Conservation (phyloP, 768 basidiomycete species). For the Russula abietina region DNA sequence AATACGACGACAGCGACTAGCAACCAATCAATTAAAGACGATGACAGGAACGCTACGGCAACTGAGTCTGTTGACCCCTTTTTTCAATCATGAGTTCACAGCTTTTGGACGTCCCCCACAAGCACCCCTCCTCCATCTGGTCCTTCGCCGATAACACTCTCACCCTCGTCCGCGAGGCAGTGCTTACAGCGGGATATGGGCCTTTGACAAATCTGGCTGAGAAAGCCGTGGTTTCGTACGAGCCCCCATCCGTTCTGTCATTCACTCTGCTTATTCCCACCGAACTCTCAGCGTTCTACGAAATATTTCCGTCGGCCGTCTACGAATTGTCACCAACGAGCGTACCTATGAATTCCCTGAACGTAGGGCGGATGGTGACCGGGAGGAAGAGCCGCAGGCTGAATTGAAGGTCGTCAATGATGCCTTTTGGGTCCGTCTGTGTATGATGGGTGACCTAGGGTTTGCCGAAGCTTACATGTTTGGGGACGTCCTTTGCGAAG, state of each 20-base stretch:
- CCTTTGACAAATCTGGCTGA: conserved; percentile 13
- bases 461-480: conserved; percentile 28
- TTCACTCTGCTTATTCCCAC: background rate
- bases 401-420: conserved; percentile 19
- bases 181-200: conserved; percentile 4
- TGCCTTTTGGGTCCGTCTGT: conserved; percentile 24
- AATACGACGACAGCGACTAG: too few species aligned
- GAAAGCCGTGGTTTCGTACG: conserved; percentile 10
- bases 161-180: background rate
- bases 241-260: background rate
- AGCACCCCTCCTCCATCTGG: conserved; percentile 12
- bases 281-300: background rate
- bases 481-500: conserved; percentile 23
- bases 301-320: conserved; percentile 2
- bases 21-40: background rate
- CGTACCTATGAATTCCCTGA: background rate
- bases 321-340: background rate
- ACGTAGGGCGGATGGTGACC: background rate
- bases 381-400: background rate
- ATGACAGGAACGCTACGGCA: too few species aligned
- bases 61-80: background rate
- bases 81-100: conserved; percentile 4
- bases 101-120: conserved; percentile 7
- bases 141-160: conserved; percentile 14
- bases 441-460: conserved; percentile 19